phyloP scores from a whole-genome alignment of 257 asterid genomes.

The Nicotiana obtusifolia region DNA sequence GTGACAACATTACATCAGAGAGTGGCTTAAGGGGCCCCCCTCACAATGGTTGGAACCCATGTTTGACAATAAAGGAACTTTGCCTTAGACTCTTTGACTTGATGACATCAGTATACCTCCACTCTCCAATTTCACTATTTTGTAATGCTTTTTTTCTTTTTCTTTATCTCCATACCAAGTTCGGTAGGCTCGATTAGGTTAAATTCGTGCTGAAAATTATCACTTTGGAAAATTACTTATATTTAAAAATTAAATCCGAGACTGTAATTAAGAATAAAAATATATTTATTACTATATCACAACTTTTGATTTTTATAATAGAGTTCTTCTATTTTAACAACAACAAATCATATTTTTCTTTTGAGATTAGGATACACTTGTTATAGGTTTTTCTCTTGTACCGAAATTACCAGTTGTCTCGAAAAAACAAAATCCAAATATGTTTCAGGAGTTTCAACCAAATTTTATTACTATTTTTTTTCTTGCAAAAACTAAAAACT shows the following conservation, averaged over 20 bases:
- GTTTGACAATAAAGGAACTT: background rate
- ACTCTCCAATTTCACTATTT: background rate
- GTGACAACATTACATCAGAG: background rate
- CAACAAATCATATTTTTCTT: too few species aligned
- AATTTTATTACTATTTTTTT: background rate
- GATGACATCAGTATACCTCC: background rate
- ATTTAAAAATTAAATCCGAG: too few species aligned
- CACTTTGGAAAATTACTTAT: too few species aligned
- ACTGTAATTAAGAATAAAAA: background rate
- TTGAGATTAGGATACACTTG: too few species aligned
- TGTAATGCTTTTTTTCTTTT: background rate
- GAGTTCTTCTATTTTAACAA: too few species aligned
- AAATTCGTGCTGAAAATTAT: too few species aligned
- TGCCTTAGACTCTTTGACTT: background rate
- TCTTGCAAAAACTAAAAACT: background rate
- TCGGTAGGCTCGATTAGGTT: too few species aligned
- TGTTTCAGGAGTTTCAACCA: background rate
- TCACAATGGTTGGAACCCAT: conserved; percentile 21
- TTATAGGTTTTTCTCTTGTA: background rate
- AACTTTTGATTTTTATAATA: background rate
- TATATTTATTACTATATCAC: background rate
- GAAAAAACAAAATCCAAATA: background rate
- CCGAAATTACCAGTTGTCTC: background rate
- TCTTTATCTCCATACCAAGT: too few species aligned
- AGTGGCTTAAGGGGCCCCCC: conserved; percentile 8